phyloP scores from a whole-genome alignment of 305 asterid species.

The Ilex paraguariensis region DNA sequence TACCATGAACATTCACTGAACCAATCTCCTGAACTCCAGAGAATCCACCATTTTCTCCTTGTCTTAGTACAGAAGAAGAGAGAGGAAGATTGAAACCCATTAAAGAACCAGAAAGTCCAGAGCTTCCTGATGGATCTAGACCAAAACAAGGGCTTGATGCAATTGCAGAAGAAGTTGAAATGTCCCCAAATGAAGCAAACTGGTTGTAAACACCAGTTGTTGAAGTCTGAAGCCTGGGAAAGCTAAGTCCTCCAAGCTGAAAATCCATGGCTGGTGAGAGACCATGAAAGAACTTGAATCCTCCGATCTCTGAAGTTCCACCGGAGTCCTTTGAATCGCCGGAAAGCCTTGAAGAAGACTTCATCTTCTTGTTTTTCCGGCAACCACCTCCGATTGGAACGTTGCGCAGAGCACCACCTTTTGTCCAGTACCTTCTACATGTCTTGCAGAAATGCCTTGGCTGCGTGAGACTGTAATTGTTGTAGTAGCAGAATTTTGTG shows the following conservation, averaged over 20 bases:
- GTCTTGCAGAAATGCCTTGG: slow-evolving; percentile 94
- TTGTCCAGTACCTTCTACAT: slow-evolving; percentile 85
- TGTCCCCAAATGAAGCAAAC: slow-evolving; percentile 27
- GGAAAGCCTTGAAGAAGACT: slow-evolving; percentile 38
- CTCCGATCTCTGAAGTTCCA: slow-evolving; percentile 42
- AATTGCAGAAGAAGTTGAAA: slow-evolving; percentile 25
- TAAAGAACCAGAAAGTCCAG: slow-evolving; percentile 26
- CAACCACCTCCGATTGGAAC: slow-evolving; percentile 90
- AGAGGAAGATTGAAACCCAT: slow-evolving; percentile 43
- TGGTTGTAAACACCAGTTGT: slow-evolving; percentile 23
- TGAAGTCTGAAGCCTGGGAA: slow-evolving; percentile 20
- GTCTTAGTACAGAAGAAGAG: slow-evolving; percentile 22
- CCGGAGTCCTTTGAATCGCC: slow-evolving; percentile 41
- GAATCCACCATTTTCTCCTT: slow-evolving; percentile 10
- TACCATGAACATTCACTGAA: slow-evolving; percentile 7
- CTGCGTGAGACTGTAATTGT: slow-evolving; percentile 78
- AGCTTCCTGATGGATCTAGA: slow-evolving; percentile 36
- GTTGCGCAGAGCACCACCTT: slow-evolving; percentile 76
- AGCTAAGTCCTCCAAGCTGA: slow-evolving; percentile 46
- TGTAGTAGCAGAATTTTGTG: slow-evolving; percentile 89
- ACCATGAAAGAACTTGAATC: slow-evolving; percentile 60
- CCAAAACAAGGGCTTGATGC: slow-evolving; percentile 31
- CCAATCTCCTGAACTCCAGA: slow-evolving; percentile 35
- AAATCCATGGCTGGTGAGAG: slow-evolving; percentile 82
- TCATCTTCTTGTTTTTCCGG: slow-evolving; percentile 66